Conservation (phyloP, 192 early-diverging fungal species). For the Lobosporangium transversale region DNA sequence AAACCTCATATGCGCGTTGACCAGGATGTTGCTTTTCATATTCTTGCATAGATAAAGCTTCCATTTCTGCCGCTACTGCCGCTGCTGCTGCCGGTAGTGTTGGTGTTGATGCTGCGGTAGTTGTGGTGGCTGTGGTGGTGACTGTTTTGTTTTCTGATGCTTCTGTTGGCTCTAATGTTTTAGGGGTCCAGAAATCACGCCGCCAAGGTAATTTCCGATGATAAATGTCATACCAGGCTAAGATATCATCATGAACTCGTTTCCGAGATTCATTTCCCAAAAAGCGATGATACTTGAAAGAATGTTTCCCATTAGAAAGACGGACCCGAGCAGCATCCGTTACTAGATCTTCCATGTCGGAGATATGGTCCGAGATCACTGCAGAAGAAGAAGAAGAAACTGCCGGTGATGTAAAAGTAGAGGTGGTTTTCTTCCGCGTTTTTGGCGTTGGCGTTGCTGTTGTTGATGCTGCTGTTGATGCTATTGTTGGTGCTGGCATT, state of each 20-base stretch:
- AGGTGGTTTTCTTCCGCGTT: background rate
- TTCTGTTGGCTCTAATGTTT: background rate
- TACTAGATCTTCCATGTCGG: conserved; percentile 45
- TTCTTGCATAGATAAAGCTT: conserved; percentile 13
- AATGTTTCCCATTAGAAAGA: conserved; percentile 9
- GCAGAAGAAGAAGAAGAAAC: background rate
- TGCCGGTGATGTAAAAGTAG: background rate
- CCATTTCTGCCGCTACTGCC: conserved; percentile 2
- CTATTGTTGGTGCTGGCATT: background rate
- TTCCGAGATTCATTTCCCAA: conserved; percentile 10
- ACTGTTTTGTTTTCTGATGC: background rate
- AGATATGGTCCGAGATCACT: background rate
- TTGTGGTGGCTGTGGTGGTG: background rate
- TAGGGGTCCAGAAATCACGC: conserved; percentile 32
- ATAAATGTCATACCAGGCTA: conserved; percentile 71
- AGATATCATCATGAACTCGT: conserved; percentile 53
- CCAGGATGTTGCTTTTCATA: conserved; percentile 19
- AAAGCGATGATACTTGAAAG: conserved; percentile 52
- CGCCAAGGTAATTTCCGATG: conserved; percentile 76
- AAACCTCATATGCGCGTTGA: conserved; percentile 75
- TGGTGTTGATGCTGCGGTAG: too few species aligned
- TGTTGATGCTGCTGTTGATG: background rate
- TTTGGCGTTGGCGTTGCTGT: background rate
- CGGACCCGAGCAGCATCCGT: conserved; percentile 27
- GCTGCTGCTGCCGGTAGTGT: too few species aligned